phyloP scores from a whole-genome alignment of 75 land plant genomes.

The Picea sitchensis region DNA sequence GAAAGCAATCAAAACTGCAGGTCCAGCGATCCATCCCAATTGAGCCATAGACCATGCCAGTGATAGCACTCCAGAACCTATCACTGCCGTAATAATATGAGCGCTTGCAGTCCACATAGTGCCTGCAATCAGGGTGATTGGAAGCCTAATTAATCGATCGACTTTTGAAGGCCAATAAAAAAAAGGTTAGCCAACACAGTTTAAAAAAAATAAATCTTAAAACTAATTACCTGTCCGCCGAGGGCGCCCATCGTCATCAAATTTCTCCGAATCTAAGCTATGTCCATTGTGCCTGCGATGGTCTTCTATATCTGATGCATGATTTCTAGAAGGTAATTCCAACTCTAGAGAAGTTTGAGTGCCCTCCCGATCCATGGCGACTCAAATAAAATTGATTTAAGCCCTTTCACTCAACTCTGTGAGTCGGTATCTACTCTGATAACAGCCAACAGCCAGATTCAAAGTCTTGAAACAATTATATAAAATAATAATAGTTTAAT shows the following conservation, averaged over 20 bases:
- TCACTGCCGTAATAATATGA: slow-evolving; percentile 64
- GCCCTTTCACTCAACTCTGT: too few species aligned
- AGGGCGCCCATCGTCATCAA: slow-evolving; percentile 7
- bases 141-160: not conserved
- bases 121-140: slow-evolving; percentile 24
- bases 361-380: too few species aligned
- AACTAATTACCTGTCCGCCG: not conserved
- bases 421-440: too few species aligned
- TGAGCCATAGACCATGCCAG: slow-evolving; percentile 64
- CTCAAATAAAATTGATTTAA: too few species aligned
- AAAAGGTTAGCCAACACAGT: not conserved
- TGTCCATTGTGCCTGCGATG: too few species aligned
- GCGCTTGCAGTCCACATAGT: slow-evolving; percentile 54
- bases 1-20: slow-evolving; percentile 34
- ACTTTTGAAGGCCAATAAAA: not conserved
- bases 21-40: slow-evolving; percentile 57
- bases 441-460: too few species aligned
- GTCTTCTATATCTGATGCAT: too few species aligned
- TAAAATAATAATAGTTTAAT: too few species aligned
- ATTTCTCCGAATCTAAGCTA: not conserved
- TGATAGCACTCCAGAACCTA: slow-evolving; percentile 64
- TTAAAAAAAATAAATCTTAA: not conserved
- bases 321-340: too few species aligned
- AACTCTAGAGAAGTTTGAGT: too few species aligned
- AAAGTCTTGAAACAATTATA: too few species aligned